phyloP scores from a whole-genome alignment of 2,329 filamentous ascomycete genomes.

The Aureobasidium melanogenum region DNA sequence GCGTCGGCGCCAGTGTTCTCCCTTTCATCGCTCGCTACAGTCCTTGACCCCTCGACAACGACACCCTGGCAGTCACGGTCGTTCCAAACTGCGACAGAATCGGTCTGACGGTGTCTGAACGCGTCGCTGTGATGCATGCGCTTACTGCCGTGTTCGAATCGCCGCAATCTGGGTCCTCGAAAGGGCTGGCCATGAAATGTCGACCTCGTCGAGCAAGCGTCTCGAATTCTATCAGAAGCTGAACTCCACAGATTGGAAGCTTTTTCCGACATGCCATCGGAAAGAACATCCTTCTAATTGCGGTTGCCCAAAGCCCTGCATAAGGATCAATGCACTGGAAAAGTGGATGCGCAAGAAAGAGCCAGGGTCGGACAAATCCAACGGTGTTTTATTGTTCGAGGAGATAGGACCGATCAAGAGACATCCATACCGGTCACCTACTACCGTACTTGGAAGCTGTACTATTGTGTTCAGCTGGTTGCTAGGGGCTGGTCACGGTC shows the following conservation, averaged over 20 bases:
- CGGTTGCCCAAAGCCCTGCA: not conserved
- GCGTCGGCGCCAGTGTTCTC: not conserved
- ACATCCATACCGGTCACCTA: not conserved
- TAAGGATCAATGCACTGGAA: not conserved
- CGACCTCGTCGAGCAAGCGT: not conserved
- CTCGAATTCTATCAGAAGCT: not conserved
- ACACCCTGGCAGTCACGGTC: too few species aligned
- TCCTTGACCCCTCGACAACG: not conserved
- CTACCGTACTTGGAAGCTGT: not conserved
- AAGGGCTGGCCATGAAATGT: not conserved
- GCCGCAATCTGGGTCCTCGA: not conserved
- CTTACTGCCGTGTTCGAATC: not conserved
- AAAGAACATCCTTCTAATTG: not conserved
- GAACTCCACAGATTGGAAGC: not conserved
- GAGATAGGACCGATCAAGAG: not conserved
- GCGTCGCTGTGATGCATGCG: not conserved
- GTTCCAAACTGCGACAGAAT: not conserved
- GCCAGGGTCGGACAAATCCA: not conserved
- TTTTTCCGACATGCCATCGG: not conserved
- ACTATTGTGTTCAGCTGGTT: not conserved
- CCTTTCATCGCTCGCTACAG: not conserved
- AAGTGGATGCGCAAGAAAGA: not conserved
- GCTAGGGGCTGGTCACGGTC: not conserved
- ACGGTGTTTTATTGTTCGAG: not conserved
- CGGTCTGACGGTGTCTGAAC: too few species aligned